Percentiles rank a stretch among this genome's conserved stretches.
Conservation (phyloP, 2,329 filamentous ascomycete species). For the Alternaria dauci region DNA sequence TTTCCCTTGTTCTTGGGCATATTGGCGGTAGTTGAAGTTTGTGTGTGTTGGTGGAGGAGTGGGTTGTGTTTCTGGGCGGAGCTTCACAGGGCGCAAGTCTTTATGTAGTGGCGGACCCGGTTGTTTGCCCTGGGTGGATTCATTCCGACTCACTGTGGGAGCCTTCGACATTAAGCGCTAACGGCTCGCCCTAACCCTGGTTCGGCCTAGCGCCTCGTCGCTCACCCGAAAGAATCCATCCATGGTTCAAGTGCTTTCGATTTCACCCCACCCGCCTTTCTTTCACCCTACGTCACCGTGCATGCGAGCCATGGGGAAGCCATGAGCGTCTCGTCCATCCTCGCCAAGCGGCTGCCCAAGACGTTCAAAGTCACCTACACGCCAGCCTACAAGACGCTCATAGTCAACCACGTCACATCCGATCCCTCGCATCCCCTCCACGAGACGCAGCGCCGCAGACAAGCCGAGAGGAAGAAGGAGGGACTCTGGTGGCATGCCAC, state of each 20-base stretch:
- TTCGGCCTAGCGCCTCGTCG: conserved; percentile 11
- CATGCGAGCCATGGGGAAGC: conserved; percentile 5
- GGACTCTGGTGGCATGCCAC: conserved; percentile 48
- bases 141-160: conserved; percentile 26
- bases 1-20: conserved; percentile 99
- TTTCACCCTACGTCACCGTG: conserved; percentile 14
- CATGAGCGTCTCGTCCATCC: conserved; percentile 23
- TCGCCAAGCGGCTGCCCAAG: conserved; percentile 24
- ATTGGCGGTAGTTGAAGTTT: conserved; percentile 49
- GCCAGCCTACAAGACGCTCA: conserved; percentile 35
- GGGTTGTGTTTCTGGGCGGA: conserved; percentile 7
- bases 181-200: background rate
- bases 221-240: conserved; percentile 9
- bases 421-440: conserved; percentile 41
- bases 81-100: conserved; percentile 14
- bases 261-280: background rate
- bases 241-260: background rate
- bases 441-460: conserved; percentile 29
- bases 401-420: conserved; percentile 29
- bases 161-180: conserved; percentile 23
- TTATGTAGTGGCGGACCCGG: conserved; percentile 23
- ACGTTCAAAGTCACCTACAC: conserved; percentile 37
- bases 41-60: conserved; percentile 9
- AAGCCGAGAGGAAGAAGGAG: conserved; percentile 28
- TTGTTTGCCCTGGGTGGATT: conserved; percentile 23